These are phyloP conservation scores for Stachybotrys echinatus DNA, from an alignment of 2,329 filamentous ascomycete genomes.

Conservation along the genomic window DNA sequence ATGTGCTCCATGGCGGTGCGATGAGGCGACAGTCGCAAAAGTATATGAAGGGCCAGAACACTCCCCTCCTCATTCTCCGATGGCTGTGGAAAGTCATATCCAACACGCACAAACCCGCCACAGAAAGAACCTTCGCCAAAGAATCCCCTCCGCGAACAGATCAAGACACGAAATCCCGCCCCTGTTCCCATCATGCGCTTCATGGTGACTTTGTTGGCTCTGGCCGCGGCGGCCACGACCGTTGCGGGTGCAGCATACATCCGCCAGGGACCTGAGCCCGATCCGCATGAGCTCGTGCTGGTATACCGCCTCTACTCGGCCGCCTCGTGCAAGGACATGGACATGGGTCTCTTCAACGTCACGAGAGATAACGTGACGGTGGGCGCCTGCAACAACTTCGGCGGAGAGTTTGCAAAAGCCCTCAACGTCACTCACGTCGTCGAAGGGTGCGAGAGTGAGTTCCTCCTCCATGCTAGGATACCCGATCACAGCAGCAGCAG, in stretches of 20 bases:
- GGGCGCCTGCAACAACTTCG: not conserved
- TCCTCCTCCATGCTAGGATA: not conserved
- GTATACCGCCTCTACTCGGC: not conserved
- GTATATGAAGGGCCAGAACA: too few species aligned
- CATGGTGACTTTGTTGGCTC: not conserved
- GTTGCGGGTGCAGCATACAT: not conserved
- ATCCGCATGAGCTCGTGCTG: not conserved
- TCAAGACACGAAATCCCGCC: not conserved
- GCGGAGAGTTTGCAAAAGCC: not conserved
- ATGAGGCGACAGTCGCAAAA: too few species aligned
- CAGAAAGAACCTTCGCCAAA: not conserved
- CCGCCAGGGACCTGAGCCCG: not conserved
- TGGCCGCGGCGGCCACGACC: not conserved
- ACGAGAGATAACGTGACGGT: not conserved
- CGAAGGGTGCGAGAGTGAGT: not conserved
- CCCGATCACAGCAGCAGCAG: not conserved
- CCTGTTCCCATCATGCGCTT: not conserved
- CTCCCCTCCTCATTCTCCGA: too few species aligned
- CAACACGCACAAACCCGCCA: not conserved
- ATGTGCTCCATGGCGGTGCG: not conserved
- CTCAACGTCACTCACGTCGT: not conserved
- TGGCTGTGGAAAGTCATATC: too few species aligned
- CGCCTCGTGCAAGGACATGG: not conserved
- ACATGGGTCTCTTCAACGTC: not conserved
- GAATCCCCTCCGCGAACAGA: not conserved